These are phyloP conservation scores for Salvia hispanica DNA, from an alignment of 257 asterid species.

Conservation along the genomic window DNA sequence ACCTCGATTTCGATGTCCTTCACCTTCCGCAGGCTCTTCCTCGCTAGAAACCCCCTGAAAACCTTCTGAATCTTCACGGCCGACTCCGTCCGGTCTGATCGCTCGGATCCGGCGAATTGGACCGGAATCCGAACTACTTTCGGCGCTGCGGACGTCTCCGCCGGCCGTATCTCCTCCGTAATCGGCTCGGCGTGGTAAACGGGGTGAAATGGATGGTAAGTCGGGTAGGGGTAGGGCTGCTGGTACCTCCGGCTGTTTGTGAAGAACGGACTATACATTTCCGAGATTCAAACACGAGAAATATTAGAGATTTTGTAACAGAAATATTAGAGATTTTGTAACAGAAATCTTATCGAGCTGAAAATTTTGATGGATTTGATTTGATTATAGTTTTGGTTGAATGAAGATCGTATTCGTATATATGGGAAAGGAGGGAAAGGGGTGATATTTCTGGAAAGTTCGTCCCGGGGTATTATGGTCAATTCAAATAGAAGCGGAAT, in stretches of 20 bases:
- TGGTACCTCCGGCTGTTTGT: slow-evolving; percentile 40
- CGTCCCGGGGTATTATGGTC: slow-evolving; percentile 12
- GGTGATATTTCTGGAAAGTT: slow-evolving; percentile 38
- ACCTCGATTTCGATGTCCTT: slow-evolving; percentile 47
- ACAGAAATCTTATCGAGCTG: not conserved
- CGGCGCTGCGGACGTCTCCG: slow-evolving; percentile 24
- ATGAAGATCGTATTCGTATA: not conserved
- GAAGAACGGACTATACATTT: slow-evolving; percentile 50
- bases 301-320: not conserved
- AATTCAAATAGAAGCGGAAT: not conserved
- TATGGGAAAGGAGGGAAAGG: slow-evolving; percentile 10
- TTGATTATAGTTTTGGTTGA: not conserved
- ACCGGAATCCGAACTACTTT: slow-evolving; percentile 71
- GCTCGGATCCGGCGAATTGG: slow-evolving; percentile 44
- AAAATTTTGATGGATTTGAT: not conserved
- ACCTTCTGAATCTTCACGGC: slow-evolving; percentile 78
- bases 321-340: not conserved
- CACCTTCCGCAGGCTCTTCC: slow-evolving; percentile 62
- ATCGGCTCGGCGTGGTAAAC: slow-evolving; percentile 25
- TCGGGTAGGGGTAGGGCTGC: slow-evolving; percentile 32
- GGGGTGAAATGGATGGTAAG: slow-evolving; percentile 25
- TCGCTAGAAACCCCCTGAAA: slow-evolving; percentile 65
- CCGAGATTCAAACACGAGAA: not conserved
- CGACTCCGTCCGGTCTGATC: slow-evolving; percentile 40
- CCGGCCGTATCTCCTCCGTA: not conserved